phyloP scores from a whole-genome alignment of 805 yeast species.

The Monosporozyma yasuniensis region DNA sequence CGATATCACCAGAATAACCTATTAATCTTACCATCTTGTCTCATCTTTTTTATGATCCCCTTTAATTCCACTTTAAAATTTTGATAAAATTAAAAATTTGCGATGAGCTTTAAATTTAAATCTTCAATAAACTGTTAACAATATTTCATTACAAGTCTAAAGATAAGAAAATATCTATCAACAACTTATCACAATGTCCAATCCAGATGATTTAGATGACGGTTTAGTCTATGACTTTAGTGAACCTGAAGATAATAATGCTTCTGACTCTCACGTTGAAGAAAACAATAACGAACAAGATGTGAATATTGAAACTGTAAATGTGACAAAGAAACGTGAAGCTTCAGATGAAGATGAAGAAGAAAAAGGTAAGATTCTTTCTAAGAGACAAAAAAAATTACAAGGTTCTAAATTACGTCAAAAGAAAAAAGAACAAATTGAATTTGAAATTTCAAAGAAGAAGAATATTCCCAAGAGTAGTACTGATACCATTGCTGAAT shows the following conservation, averaged over 20 bases:
- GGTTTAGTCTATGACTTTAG: slow-evolving; percentile 54
- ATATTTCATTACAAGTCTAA: background rate
- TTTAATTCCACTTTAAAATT: background rate
- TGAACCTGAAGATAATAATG: slow-evolving; percentile 30
- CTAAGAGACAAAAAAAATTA: slow-evolving; percentile 28
- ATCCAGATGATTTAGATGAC: slow-evolving; percentile 71
- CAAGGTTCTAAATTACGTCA: slow-evolving; percentile 39
- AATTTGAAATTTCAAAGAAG: slow-evolving; percentile 53
- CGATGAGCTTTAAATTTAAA: slow-evolving; percentile 1
- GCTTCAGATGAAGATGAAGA: slow-evolving; percentile 10
- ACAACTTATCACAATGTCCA: slow-evolving; percentile 14
- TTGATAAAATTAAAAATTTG: background rate
- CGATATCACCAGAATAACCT: too few relatives aligned
- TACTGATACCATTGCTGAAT: slow-evolving; percentile 58
- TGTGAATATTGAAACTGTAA: background rate
- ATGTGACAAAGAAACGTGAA: slow-evolving; percentile 10
- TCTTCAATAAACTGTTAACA: background rate
- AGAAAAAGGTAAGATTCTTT: slow-evolving; percentile 6
- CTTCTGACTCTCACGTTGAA: slow-evolving; percentile 21
- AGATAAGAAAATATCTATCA: background rate
- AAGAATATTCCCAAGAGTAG: slow-evolving; percentile 43
- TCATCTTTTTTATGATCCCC: background rate
- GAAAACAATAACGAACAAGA: slow-evolving; percentile 9
- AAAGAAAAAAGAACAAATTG: slow-evolving; percentile 61
- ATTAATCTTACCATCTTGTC: background rate